Evolutionary conservation across 805 yeast genomes (phyloP), one percentile per base, ranked within the genome.

Genomic region (Lipomyces orientalis): DNA sequence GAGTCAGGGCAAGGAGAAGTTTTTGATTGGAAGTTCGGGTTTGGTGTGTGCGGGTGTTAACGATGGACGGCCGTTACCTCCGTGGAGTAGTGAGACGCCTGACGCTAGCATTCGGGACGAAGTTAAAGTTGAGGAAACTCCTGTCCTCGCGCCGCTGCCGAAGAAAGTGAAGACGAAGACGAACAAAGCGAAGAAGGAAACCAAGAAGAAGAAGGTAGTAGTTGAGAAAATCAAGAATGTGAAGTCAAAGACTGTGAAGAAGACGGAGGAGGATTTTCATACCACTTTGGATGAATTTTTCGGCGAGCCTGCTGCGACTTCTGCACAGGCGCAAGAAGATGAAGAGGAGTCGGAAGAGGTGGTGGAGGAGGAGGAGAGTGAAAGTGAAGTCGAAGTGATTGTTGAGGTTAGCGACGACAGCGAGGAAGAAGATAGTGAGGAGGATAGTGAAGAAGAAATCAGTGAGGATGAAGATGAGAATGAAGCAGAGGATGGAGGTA

Each of bases 231-330:
- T 52, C 0, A 37, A 49, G 5, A 54, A 33, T 35, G 60, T 22
- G 54, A 58, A 54, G 43, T 37, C 64, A 39, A 65, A 59, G 43
- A 51, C 34, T 12, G 35, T 19, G 37, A 55, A 52, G 60, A 19
- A n/a, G n/a, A 1, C 43, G 29, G 29, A 58, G 34, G 60, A 62
- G 49, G 72, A 62, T 49, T 64, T 61, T 37, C 74, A 67, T 51
- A 66, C 65, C 34, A 70, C 76, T 29, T 79, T 93, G 65, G 98
- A 93, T 75, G 98, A 93, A 69, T 93, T 93, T 76, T 88, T 93
- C 72, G 89, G 85, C 1, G 83, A 83, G 67, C 79, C 84, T 14
- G 78, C 82, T 22, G 61, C 25, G 12, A 34, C 65, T 55, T 39
- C 67, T 16, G 46, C 66, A 31, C 51, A 64, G 54, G 66, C 69